Evolutionary conservation across 345 rosid species (phyloP).

Genomic region (Angophora floribunda): DNA sequence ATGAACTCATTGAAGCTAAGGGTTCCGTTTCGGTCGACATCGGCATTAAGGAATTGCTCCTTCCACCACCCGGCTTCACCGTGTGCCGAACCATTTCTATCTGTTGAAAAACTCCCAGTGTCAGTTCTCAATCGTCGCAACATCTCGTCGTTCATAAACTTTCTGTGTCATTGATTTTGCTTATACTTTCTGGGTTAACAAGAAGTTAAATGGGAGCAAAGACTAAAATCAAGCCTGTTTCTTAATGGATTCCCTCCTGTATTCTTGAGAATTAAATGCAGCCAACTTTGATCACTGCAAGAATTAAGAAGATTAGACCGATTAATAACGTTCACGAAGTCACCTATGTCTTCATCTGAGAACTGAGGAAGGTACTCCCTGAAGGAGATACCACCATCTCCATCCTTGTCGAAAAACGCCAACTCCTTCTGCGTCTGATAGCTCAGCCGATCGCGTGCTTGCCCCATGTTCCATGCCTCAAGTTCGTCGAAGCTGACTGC

Average conservation of each 20-base stretch:
- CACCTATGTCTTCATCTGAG: constrained; percentile 42
- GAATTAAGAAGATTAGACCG: not conserved
- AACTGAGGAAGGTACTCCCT: constrained; percentile 55
- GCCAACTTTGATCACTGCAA: not conserved
- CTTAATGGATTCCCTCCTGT: not conserved
- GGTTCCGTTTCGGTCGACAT: constrained; percentile 33
- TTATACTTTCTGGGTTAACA: not conserved
- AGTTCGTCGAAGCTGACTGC: constrained; percentile 44
- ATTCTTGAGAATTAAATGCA: not conserved
- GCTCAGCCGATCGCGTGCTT: constrained; percentile 32
- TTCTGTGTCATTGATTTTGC: not conserved
- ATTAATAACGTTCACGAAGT: not conserved
- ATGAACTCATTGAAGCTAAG: constrained; percentile 44
- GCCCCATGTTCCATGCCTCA: constrained; percentile 43
- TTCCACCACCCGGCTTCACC: constrained; percentile 85
- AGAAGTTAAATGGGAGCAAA: not conserved
- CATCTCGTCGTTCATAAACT: not conserved
- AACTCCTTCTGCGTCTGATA: constrained; percentile 38
- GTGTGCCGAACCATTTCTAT: constrained; percentile 28
- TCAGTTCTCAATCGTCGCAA: not conserved
- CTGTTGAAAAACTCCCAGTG: constrained; percentile 5
- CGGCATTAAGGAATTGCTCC: constrained; percentile 46
- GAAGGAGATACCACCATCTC: constrained; percentile 45
- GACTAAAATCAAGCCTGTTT: not conserved
- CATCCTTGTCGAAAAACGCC: constrained; percentile 31